phyloP scores from a whole-genome alignment of 805 yeast genomes.

The Maudiozyma pseudohumilis region DNA sequence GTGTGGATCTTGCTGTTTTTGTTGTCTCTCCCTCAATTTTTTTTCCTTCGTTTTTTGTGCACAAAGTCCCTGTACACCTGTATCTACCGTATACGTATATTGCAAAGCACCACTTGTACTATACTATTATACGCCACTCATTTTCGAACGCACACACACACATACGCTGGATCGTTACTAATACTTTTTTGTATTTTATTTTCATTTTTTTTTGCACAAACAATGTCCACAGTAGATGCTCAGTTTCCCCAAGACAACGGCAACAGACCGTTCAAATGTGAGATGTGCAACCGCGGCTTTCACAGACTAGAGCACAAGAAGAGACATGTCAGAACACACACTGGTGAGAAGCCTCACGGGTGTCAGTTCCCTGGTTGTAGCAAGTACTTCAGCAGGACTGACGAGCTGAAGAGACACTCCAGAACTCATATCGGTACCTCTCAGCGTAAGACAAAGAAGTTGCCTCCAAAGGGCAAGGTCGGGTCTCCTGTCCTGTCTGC shows the following conservation, averaged over 20 bases:
- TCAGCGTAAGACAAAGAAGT: conserved; percentile 7
- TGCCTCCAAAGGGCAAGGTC: not conserved
- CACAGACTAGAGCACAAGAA: conserved; percentile 72
- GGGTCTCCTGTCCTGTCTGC: not conserved
- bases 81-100: not conserved
- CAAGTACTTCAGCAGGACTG: conserved; percentile 59
- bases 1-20: not conserved
- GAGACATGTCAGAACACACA: conserved; percentile 68
- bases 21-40: not conserved
- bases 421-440: conserved; percentile 45
- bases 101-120: not conserved
- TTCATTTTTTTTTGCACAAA: not conserved
- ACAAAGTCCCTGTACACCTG: too few relatives aligned
- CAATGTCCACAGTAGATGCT: not conserved
- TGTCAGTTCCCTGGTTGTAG: conserved; percentile 63
- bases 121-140: not conserved
- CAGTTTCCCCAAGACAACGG: conserved; percentile 10
- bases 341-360: conserved; percentile 76
- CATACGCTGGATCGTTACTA: not conserved
- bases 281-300: conserved; percentile 60
- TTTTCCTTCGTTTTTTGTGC: not conserved
- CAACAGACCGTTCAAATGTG: conserved; percentile 66
- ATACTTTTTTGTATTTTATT: not conserved
- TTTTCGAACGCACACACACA: not conserved
- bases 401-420: conserved; percentile 64